These are phyloP conservation scores for Lactarius sanguifluus DNA, from an alignment of 768 basidiomycete species.

Conservation along the genomic window DNA sequence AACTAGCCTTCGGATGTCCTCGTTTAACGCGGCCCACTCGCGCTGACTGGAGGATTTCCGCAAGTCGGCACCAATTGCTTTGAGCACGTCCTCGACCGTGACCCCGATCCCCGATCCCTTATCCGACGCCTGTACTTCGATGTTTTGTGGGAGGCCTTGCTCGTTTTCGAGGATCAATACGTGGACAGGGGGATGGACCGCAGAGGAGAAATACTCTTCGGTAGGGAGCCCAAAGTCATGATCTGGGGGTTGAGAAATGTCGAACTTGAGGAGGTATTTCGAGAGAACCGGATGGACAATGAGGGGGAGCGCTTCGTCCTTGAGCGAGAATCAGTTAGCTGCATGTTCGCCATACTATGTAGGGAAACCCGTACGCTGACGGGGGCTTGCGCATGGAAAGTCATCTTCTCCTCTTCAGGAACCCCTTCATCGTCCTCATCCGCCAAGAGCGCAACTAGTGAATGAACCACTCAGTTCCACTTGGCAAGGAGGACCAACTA, in stretches of 20 bases:
- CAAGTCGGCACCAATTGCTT: conserved; percentile 7
- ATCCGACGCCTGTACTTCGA: conserved; percentile 17
- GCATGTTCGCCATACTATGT: not conserved
- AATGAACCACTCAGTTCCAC: not conserved
- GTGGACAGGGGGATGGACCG: conserved; percentile 21
- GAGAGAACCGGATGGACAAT: conserved; percentile 18
- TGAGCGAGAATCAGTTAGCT: not conserved
- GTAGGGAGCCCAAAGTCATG: conserved; percentile 19
- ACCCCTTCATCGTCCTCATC: conserved; percentile 22
- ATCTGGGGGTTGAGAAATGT: conserved; percentile 12
- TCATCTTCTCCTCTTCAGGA: conserved; percentile 13
- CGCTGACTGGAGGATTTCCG: conserved; percentile 22
- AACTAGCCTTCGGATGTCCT: conserved; percentile 17
- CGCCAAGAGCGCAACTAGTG: conserved; percentile 13
- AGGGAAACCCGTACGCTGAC: conserved; percentile 4
- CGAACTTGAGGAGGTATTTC: conserved; percentile 25
- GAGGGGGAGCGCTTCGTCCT: conserved; percentile 24
- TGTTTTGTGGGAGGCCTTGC: conserved; percentile 24
- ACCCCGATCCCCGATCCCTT: conserved; percentile 10
- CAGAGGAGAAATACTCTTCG: conserved; percentile 13
- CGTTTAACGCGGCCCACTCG: conserved; percentile 20
- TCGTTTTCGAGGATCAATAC: conserved; percentile 18
- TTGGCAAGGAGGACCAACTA: not conserved
- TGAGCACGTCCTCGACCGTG: conserved; percentile 24
- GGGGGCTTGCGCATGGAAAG: conserved; percentile 16